phyloP scores from a whole-genome alignment of 164 flowering plant genomes.

The Chimonanthus salicifolius region DNA sequence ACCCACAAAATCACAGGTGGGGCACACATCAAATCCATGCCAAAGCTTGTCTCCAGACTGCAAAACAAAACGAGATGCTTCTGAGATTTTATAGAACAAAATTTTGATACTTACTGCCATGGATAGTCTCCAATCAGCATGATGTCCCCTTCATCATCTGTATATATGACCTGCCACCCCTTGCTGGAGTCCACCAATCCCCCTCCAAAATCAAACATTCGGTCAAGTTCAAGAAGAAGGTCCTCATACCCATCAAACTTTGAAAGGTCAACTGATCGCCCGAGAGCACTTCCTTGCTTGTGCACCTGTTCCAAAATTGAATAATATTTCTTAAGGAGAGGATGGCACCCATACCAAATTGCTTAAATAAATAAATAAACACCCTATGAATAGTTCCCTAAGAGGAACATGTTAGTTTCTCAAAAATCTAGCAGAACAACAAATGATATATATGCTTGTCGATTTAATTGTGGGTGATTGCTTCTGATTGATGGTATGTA shows the following conservation, averaged over 20 bases:
- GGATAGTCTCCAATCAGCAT: constrained; percentile 47
- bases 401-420: too few relatives aligned
- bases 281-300: constrained; percentile 41
- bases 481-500: background rate
- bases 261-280: constrained; percentile 46
- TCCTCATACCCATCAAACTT: constrained; percentile 43
- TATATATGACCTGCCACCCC: constrained; percentile 45
- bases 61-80: too few relatives aligned
- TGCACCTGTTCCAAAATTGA: constrained; percentile 29
- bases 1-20: background rate
- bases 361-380: too few relatives aligned
- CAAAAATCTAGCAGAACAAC: too few relatives aligned
- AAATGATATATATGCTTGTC: too few relatives aligned
- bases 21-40: background rate
- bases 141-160: constrained; percentile 40
- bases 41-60: background rate
- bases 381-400: too few relatives aligned
- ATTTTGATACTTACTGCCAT: constrained; percentile 42
- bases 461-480: background rate
- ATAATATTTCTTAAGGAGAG: background rate
- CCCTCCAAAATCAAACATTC: constrained; percentile 48
- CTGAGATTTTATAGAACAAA: background rate
- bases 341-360: background rate
- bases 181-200: constrained; percentile 31
- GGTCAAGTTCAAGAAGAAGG: constrained; percentile 43